A percentile compares a stretch with the other conserved stretches of the same genome.
Evolutionary conservation across 2,329 filamentous ascomycete genomes (phyloP).

Genomic region (Aspergillus luchuensis): DNA sequence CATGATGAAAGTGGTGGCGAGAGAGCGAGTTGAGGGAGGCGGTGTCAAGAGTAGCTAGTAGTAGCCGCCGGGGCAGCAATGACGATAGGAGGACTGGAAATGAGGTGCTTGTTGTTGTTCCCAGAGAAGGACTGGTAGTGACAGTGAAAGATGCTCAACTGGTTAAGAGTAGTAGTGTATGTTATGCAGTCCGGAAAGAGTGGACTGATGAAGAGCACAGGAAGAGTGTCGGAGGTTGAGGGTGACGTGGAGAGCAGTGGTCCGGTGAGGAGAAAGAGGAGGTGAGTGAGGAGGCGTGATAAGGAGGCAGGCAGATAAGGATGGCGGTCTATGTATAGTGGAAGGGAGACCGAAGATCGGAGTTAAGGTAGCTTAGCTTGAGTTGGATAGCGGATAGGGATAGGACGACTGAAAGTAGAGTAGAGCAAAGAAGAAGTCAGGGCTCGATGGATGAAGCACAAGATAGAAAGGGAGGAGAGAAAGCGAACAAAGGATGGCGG

Average conservation of each 20-base stretch:
- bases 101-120: conserved; percentile 2
- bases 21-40: conserved; percentile 11
- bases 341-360: background rate
- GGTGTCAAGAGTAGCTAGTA: background rate
- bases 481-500: conserved; percentile 10
- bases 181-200: background rate
- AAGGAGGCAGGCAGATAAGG: conserved; percentile 9
- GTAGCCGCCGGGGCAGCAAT: conserved; percentile 15
- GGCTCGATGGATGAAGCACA: background rate
- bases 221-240: background rate
- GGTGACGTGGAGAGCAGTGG: conserved; percentile 3
- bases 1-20: conserved; percentile 31
- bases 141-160: conserved; percentile 2
- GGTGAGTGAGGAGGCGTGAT: background rate
- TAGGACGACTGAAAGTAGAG: background rate
- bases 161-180: background rate
- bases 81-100: conserved; percentile 13
- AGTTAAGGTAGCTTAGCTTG: background rate
- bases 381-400: background rate
- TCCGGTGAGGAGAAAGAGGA: conserved; percentile 1
- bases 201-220: background rate
- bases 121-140: background rate
- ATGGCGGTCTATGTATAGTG: conserved; percentile 4
- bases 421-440: background rate
- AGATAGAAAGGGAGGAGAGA: conserved; percentile 1